Evolutionary conservation across 2,329 filamentous ascomycete genomes (phyloP).

Genomic region (Xylaria arbuscula): DNA sequence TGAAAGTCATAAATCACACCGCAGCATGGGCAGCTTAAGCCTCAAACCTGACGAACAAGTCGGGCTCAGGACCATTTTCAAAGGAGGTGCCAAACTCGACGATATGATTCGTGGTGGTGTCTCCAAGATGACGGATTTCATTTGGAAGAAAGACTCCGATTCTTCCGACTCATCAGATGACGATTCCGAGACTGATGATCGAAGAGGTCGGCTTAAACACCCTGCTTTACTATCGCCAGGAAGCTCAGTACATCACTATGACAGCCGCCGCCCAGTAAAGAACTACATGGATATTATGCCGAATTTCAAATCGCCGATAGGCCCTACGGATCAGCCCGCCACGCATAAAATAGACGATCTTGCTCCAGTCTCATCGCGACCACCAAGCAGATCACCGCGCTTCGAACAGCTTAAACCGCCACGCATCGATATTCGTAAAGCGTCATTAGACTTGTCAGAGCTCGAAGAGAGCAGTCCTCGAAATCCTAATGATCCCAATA

Average conservation of each 20-base stretch:
- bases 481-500: constrained; percentile 49
- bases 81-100: constrained; percentile 75
- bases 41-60: constrained; percentile 60
- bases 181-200: constrained; percentile 61
- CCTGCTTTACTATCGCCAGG: constrained; percentile 53
- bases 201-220: constrained; percentile 54
- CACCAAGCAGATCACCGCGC: constrained; percentile 57
- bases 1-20: constrained; percentile 61
- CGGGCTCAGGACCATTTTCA: constrained; percentile 79
- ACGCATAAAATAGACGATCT: constrained; percentile 39
- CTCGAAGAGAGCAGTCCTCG: constrained; percentile 36
- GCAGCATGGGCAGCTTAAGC: constrained; percentile 62
- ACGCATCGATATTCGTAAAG: constrained; percentile 59
- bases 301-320: constrained; percentile 57
- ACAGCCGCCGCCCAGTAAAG: constrained; percentile 52
- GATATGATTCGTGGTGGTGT: constrained; percentile 73
- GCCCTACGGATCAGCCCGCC: constrained; percentile 41
- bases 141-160: constrained; percentile 65
- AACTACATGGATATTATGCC: constrained; percentile 65
- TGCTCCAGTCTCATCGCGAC: constrained; percentile 43
- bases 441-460: constrained; percentile 54
- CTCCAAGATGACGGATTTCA: constrained; percentile 66
- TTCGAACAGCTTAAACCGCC: constrained; percentile 63
- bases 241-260: constrained; percentile 49
- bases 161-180: constrained; percentile 58